Base-by-base conservation (phyloP, 2,329 filamentous ascomycete species). In the Aspergillus uvarum region DNA sequence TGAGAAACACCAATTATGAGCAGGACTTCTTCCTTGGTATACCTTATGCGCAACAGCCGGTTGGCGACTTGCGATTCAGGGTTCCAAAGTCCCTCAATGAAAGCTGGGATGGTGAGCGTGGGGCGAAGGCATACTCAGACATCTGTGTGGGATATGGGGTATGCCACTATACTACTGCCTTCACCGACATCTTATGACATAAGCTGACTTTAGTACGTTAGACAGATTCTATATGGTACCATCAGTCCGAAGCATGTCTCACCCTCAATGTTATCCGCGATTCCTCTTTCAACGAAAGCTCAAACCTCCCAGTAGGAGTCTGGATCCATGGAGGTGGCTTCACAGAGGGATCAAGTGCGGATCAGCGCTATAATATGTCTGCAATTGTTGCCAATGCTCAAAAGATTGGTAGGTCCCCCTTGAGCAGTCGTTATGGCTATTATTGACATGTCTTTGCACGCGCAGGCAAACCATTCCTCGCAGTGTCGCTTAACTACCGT, bases 311-410 rank as follows among this genome's bases (percentile, higher is more conserved):
- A 0, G 82, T 87, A 6, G 79, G 78, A 11, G 78, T 86, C 1
- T 89, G 86, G 86, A 84, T 89, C 26, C 84, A 87, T 63, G 79
- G 83, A 12, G 85, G 84, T 32, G 83, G 82, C 2, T 78, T 85
- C 5, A 80, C 76, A 54, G 74, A 78, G 32, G 85, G 86, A 1
- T 80, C 69, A 69, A 79, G 64, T 65, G 74, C 62, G 12, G 84
- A 87, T 61, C 76, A 81, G 5, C 81, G 86, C 56, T 89, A 89
- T 70, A 89, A 89, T 66, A 76, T 87, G 59, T 83, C 82, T 14
- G 84, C 82, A 60, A 81, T 88, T 51, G 83, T 89, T 6, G 74
- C 80, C 49, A 80, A 82, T 26, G 80, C 82, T 6, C 80, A 82
- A 47, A 73, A 80, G 3, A 80, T 85, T 22, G 78, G 77, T 47